Evolutionary conservation across 495 filamentous ascomycete genomes (phyloP).

Genomic region (Endocarpon pusillum): DNA sequence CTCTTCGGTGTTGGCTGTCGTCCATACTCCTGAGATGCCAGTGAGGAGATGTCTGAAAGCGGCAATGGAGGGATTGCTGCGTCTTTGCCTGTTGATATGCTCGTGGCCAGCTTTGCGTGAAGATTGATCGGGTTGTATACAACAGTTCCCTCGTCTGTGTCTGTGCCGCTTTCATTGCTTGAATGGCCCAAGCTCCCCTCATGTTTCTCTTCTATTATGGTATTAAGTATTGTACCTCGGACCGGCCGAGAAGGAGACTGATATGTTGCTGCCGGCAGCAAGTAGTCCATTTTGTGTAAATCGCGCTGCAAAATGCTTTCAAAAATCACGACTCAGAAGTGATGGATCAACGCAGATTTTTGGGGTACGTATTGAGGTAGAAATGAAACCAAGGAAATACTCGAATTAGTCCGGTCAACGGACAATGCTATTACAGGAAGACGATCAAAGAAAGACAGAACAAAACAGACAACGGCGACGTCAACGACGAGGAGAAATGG

Average conservation of each 20-base stretch:
- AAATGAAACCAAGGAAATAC: no score
- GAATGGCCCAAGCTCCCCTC: neutral
- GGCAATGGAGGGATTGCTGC: constrained; percentile 4
- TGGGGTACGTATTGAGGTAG: no score
- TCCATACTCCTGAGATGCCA: constrained; percentile 16
- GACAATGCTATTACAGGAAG: constrained; percentile 12
- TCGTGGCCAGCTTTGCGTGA: no score
- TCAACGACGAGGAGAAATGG: constrained; percentile 8
- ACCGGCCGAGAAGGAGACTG: constrained; percentile 53
- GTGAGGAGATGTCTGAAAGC: constrained; percentile 4
- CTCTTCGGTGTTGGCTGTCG: no score
- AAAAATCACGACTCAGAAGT: constrained; percentile 3
- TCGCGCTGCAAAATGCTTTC: constrained; percentile 10
- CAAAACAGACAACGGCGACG: constrained; percentile 8
- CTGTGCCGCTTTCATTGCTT: no score
- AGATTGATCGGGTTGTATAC: no score
- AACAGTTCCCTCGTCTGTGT: no score
- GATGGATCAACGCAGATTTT: no score
- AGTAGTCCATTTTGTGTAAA: constrained; percentile 38
- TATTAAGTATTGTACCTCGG: constrained; percentile 60
- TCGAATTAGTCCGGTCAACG: constrained; percentile 25
- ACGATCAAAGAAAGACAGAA: constrained; percentile 7
- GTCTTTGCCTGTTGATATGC: no score
- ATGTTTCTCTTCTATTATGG: constrained; percentile 60
- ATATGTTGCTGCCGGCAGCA: constrained; percentile 42